Evolutionary conservation across 805 yeast species (phyloP), one percentile per base, ranked within the genome.

Genomic region (Yarrowia deformans): DNA sequence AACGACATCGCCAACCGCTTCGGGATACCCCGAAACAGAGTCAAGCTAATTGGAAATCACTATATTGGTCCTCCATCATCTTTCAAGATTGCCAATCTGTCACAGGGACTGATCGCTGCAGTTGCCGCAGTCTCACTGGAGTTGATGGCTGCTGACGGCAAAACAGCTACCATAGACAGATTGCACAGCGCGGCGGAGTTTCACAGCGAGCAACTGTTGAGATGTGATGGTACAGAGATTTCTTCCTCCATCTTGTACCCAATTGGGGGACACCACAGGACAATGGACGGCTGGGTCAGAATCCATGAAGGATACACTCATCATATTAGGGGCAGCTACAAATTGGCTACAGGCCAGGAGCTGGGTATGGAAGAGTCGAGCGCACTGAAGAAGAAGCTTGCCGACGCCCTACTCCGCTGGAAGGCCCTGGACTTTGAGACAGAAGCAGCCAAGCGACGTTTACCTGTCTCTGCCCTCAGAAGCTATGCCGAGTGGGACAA

Each of bases 291-390:
- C 2, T 56, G 63, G 63, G 48, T 56, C 9, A 16, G 63, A 40
- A 42, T 56, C 12, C 63, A 56, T 42, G 63, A 56, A 14, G 63
- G 63, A 9, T 56, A 56, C 35, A 56, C 63, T 10, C 63, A 56
- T 16, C 63, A 56, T 10, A 56, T 56, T 19, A 23, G 29, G 23
- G 63, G 63, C 19, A 56, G 63, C 18, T 56, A 56, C 19, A 39
- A 40, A 23, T 14, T 56, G 5, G 63, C 63, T 7, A 18, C 23
- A 3, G 63, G 48, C 1, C 4, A n/a, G 10, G 12, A 3, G 2
- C 35, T 6, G 19, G 16, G n/a, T n/a, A n/a, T n/a, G n/a, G n/a
- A n/a, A n/a, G 63, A 56, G 12, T 12, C 6, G 3, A 42, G 29
- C 9, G 39, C 2, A n/a, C 34, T 56, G 23, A 56, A 40, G 16